Percentiles rank a stretch among this genome's conserved stretches.
These are phyloP conservation scores for Geosmithia putterillii DNA, from an alignment of 2,329 filamentous ascomycete species.

Conservation along the genomic window DNA sequence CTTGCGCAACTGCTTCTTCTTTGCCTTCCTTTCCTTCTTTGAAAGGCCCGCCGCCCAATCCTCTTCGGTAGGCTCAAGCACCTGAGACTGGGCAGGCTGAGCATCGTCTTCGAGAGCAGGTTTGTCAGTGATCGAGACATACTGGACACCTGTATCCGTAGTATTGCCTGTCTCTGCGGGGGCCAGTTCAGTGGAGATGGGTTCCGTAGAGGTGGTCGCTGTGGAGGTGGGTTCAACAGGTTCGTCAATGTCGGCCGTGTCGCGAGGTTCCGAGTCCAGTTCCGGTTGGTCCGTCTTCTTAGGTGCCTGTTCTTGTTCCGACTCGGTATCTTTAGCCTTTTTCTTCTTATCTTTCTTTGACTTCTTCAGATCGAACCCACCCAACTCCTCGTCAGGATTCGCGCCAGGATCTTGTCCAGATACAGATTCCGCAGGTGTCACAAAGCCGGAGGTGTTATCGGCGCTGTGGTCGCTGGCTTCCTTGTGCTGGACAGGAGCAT, in stretches of 20 bases:
- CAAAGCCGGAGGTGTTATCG: constrained; percentile 4
- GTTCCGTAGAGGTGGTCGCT: background rate
- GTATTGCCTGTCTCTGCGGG: background rate
- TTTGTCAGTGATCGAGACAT: background rate
- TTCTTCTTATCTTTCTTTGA: constrained; percentile 17
- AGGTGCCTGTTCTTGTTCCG: constrained; percentile 4
- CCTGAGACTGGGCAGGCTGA: background rate
- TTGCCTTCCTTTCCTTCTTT: constrained; percentile 3
- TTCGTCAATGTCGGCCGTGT: background rate
- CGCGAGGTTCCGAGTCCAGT: constrained; percentile 1
- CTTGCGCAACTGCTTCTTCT: constrained; percentile 2
- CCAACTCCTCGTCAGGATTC: constrained; percentile 3
- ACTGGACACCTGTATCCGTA: background rate
- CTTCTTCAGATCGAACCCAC: constrained; percentile 7
- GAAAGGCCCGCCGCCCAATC: background rate
- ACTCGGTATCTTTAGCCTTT: constrained; percentile 6
- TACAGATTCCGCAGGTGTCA: constrained; percentile 3
- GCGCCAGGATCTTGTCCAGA: constrained; percentile 1
- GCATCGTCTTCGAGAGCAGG: background rate
- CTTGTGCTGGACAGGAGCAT: background rate
- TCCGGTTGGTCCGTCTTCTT: constrained; percentile 2
- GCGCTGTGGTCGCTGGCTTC: constrained; percentile 1
- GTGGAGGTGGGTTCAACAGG: background rate
- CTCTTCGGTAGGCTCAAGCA: background rate
- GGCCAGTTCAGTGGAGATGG: background rate